Evolutionary conservation across 192 early-diverging fungal genomes (phyloP).

Genomic region (Coemansia sp.): DNA sequence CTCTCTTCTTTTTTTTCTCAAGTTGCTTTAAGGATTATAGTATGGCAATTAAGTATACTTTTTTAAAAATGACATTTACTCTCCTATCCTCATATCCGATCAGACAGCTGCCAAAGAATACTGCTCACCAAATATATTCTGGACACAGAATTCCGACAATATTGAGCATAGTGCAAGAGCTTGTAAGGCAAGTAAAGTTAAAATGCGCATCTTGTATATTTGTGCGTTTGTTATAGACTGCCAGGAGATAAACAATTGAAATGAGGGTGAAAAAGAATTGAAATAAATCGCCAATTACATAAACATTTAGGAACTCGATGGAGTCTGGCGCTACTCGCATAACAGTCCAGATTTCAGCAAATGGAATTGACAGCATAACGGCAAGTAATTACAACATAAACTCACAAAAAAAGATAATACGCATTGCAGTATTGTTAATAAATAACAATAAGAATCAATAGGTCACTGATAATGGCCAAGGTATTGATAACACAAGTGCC

Average conservation of each 20-base stretch:
- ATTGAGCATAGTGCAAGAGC: conserved; percentile 34
- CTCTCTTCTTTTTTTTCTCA: too few relatives aligned
- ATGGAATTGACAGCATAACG: conserved; percentile 28
- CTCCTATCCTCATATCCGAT: not conserved
- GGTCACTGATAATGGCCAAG: conserved; percentile 30
- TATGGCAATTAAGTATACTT: not conserved
- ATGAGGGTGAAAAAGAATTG: not conserved
- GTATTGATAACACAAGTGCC: conserved; percentile 13
- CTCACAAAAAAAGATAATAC: not conserved
- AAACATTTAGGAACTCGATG: conserved; percentile 13
- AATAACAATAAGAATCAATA: not conserved
- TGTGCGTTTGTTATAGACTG: conserved; percentile 7
- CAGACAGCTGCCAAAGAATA: conserved; percentile 7
- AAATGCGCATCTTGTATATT: too few relatives aligned
- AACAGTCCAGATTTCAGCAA: conserved; percentile 11
- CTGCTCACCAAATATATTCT: conserved; percentile 28
- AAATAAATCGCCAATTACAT: not conserved
- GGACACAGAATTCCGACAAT: conserved; percentile 26
- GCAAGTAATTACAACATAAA: conserved; percentile 3
- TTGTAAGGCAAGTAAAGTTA: conserved; percentile 18
- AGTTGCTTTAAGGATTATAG: too few relatives aligned
- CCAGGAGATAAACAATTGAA: not conserved
- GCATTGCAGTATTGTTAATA: not conserved
- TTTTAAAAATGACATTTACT: not conserved
- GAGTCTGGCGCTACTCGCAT: conserved; percentile 28